phyloP scores from a whole-genome alignment of 176 grass and related monocot species.

The Sorghum bicolor region DNA sequence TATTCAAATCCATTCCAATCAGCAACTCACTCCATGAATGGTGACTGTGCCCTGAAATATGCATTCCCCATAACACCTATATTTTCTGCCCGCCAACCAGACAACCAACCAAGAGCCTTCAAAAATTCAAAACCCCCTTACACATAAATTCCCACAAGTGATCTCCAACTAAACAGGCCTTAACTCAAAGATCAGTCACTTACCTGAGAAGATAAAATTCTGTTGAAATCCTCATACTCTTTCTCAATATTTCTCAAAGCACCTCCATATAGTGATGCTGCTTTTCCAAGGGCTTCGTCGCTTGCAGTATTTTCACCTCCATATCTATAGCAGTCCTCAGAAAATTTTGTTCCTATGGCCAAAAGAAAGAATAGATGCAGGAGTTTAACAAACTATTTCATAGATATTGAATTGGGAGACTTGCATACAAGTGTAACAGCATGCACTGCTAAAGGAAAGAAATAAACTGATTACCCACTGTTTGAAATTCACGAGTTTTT shows the following conservation, averaged over 20 bases:
- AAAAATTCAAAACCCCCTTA: not conserved
- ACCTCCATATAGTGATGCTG: conserved; percentile 76
- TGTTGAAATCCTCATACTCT: conserved; percentile 87
- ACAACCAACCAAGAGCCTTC: not conserved
- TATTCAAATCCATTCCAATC: not conserved
- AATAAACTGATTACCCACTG: not conserved
- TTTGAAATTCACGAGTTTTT: not conserved
- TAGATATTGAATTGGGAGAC: conserved; percentile 13
- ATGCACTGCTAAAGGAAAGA: not conserved
- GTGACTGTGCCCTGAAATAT: not conserved
- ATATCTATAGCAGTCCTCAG: conserved; percentile 98
- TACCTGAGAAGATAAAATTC: conserved; percentile 82
- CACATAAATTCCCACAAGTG: not conserved
- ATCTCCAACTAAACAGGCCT: not conserved
- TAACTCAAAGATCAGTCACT: not conserved
- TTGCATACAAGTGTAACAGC: not conserved
- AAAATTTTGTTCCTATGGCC: conserved; percentile 81
- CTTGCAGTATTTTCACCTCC: conserved; percentile 68
- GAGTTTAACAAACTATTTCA: not conserved
- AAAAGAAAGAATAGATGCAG: conserved; percentile 33
- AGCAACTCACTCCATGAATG: not conserved
- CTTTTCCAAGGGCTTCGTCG: conserved; percentile 75
- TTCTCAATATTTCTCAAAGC: conserved; percentile 97
- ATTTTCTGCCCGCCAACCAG: not conserved
- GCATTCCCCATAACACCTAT: not conserved